These are phyloP conservation scores for Aspergillus felis DNA, from an alignment of 2,329 filamentous ascomycete species.

Conservation along the genomic window DNA sequence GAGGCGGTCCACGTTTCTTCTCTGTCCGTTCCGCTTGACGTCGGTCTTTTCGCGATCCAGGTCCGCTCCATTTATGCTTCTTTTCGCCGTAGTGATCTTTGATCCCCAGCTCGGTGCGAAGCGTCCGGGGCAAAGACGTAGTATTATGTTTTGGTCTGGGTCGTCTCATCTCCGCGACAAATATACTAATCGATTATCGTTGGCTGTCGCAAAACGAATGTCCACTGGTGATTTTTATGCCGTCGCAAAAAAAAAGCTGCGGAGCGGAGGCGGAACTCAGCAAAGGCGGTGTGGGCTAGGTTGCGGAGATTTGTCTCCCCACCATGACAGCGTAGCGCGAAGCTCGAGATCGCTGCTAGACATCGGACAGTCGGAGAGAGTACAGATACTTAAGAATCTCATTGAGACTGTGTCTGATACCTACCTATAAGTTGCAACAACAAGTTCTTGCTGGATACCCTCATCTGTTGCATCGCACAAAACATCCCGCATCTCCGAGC, in stretches of 20 bases:
- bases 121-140: slow-evolving; percentile 37
- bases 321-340: not conserved
- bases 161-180: slow-evolving; percentile 22
- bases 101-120: slow-evolving; percentile 41
- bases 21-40: slow-evolving; percentile 62
- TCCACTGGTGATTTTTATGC: slow-evolving; percentile 13
- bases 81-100: slow-evolving; percentile 32
- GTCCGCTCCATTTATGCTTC: slow-evolving; percentile 27
- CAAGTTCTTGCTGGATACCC: not conserved
- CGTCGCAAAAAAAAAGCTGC: slow-evolving; percentile 9
- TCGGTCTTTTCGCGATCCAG: slow-evolving; percentile 56
- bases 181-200: not conserved
- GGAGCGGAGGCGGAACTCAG: slow-evolving; percentile 19
- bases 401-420: not conserved
- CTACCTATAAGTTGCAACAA: not conserved
- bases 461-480: not conserved
- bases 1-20: slow-evolving; percentile 48
- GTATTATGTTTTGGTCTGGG: slow-evolving; percentile 37
- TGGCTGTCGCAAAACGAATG: not conserved
- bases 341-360: slow-evolving; percentile 1
- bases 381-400: not conserved
- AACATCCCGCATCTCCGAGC: not conserved
- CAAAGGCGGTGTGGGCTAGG: slow-evolving; percentile 14
- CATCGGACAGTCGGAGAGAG: not conserved
- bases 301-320: slow-evolving; percentile 12